phyloP scores from a whole-genome alignment of 1,139 yeast species.

The Geotrichum candidum region DNA sequence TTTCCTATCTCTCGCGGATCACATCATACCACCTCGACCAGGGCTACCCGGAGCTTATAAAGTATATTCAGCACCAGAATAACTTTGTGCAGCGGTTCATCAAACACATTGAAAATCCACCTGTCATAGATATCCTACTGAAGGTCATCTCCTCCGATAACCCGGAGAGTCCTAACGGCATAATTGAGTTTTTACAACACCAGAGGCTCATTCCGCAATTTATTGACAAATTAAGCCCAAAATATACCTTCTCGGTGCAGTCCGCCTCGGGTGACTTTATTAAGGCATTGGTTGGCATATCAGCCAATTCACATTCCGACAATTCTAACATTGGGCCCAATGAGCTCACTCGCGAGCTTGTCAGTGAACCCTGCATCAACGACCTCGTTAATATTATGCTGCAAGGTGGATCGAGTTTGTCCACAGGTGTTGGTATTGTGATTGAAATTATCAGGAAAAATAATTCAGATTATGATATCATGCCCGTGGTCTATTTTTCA shows the following conservation, averaged over 20 bases:
- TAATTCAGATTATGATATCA: conserved; percentile 89
- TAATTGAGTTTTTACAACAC: conserved; percentile 61
- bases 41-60: conserved; percentile 78
- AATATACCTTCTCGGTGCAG: conserved; percentile 60
- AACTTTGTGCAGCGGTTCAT: conserved; percentile 61
- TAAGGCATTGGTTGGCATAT: conserved; percentile 87
- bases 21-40: conserved; percentile 89
- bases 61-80: conserved; percentile 61
- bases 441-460: conserved; percentile 93
- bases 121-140: conserved; percentile 74
- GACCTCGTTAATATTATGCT: conserved; percentile 77
- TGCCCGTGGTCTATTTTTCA: conserved; percentile 82
- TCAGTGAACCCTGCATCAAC: conserved; percentile 61
- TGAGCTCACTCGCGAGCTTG: conserved; percentile 86
- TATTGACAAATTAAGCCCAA: conserved; percentile 54
- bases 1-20: conserved; percentile 88
- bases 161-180: conserved; percentile 68
- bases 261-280: conserved; percentile 93
- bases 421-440: conserved; percentile 93
- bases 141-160: conserved; percentile 76
- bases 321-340: conserved; percentile 94
- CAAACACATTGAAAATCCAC: conserved; percentile 77
- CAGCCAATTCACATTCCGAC: conserved; percentile 78
- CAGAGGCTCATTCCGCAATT: conserved; percentile 58
- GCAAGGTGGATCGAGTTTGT: conserved; percentile 83